Percentiles rank a stretch among this genome's conserved stretches.
phyloP scores from a whole-genome alignment of 768 basidiomycete genomes.

The Phylloporus sp. region DNA sequence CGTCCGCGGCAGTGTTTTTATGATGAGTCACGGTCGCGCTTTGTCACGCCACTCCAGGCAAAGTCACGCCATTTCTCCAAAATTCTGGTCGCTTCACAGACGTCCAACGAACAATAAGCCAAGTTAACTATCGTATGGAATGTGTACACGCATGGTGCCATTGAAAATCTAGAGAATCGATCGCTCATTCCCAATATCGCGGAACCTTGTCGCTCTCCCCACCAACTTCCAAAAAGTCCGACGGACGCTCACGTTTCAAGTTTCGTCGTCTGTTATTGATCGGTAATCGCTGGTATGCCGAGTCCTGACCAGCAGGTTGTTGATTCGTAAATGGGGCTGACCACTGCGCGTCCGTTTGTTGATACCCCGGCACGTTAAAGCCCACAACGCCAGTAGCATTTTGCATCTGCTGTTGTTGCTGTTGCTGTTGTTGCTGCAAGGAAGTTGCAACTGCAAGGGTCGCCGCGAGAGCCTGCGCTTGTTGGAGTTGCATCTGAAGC shows the following conservation, averaged over 20 bases:
- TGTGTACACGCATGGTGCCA: too few relatives aligned
- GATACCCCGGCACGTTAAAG: constrained; percentile 42
- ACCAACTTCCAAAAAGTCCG: constrained; percentile 76
- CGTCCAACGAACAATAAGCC: too few relatives aligned
- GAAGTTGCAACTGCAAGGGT: constrained; percentile 55
- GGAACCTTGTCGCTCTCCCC: constrained; percentile 62
- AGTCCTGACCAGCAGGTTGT: constrained; percentile 66
- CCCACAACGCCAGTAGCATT: constrained; percentile 30
- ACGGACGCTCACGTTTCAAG: constrained; percentile 75
- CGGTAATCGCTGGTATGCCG: constrained; percentile 82
- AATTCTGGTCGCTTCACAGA: too few relatives aligned
- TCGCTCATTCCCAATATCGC: constrained; percentile 68
- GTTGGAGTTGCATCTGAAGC: constrained; percentile 71
- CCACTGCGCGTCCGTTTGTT: constrained; percentile 36
- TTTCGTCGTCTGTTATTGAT: constrained; percentile 75
- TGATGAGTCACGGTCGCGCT: constrained; percentile 23
- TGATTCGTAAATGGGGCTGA: constrained; percentile 55
- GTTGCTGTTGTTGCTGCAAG: constrained; percentile 44
- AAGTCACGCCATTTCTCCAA: constrained; percentile 13
- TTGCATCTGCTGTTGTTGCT: constrained; percentile 38
- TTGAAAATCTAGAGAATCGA: constrained; percentile 2
- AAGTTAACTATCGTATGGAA: too few relatives aligned
- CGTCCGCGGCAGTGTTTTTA: constrained; percentile 14
- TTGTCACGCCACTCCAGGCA: constrained; percentile 11
- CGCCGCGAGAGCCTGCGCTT: constrained; percentile 68